These are phyloP conservation scores for Phialophora chinensis DNA, from an alignment of 2,329 filamentous ascomycete species.

Conservation along the genomic window DNA sequence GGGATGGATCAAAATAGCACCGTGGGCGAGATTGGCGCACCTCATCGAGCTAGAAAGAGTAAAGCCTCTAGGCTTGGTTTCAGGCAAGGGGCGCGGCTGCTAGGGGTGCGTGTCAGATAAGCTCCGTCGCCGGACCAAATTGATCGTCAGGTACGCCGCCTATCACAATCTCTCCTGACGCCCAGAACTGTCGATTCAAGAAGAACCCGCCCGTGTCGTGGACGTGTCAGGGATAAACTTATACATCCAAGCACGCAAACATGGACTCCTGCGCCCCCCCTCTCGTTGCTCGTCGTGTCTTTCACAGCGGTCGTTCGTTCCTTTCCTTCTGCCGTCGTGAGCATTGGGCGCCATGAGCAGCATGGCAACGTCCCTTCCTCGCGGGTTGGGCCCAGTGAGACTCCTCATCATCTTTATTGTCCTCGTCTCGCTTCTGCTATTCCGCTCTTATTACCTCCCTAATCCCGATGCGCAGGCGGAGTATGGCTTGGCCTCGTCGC, in stretches of 20 bases:
- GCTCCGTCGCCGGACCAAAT: slow-evolving; percentile 2
- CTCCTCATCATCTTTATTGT: slow-evolving; percentile 26
- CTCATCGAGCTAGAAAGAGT: neutral
- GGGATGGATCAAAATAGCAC: slow-evolving; percentile 5
- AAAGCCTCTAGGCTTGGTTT: neutral
- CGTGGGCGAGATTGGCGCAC: slow-evolving; percentile 1
- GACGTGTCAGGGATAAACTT: neutral
- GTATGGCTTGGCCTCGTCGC: slow-evolving; percentile 3
- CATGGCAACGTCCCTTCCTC: slow-evolving; percentile 33
- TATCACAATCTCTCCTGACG: neutral
- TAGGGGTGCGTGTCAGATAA: slow-evolving; percentile 3
- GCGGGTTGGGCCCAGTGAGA: slow-evolving; percentile 25
- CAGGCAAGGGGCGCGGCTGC: slow-evolving; percentile 9
- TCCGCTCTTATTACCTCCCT: slow-evolving; percentile 32
- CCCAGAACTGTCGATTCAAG: neutral
- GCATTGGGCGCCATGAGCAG: slow-evolving; percentile 4
- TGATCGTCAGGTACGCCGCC: slow-evolving; percentile 16
- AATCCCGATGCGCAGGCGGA: slow-evolving; percentile 11
- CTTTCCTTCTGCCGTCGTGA: slow-evolving; percentile 3
- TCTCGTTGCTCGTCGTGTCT: neutral
- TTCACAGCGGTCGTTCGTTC: neutral
- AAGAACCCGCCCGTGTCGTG: neutral
- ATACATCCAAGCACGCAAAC: slow-evolving; percentile 2
- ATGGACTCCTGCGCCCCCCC: slow-evolving; percentile 4
- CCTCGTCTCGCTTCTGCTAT: slow-evolving; percentile 28